Base-by-base conservation (phyloP, 2,329 filamentous ascomycete genomes). In the Escovopsis sp. region DNA sequence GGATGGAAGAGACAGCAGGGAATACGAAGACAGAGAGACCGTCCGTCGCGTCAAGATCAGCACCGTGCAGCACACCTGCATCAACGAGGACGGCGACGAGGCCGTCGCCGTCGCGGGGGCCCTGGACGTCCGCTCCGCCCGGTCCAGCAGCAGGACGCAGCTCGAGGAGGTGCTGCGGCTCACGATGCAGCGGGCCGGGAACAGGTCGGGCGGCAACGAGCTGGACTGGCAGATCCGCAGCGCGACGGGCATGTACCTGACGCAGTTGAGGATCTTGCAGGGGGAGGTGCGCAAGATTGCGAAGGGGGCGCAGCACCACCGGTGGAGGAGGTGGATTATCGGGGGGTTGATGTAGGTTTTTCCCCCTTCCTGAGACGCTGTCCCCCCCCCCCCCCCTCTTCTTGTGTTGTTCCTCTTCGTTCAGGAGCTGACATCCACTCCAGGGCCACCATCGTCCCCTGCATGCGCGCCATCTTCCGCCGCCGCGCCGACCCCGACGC, bases 281-380 rank as follows among this genome's bases (percentile, higher is more conserved):
- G 51, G 53, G 16, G 58, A 66, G 40, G 57, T 72, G 3, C 51
- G 57, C 4, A 51, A 51, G 3, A 44, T 70, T 30, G 56, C 58
- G 25, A 63, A 57, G 43, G 51, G 48, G 10, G 63, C 61, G 1
- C 65, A 72, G 48, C 53, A 55, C 25, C 59, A 64, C 31, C 58
- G 70, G 26, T 72, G 68, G 66, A 58, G 67, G 32, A 59, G 59
- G 41, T 70, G 66, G 61, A 44, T 71, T 12, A 46, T 72, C 2
- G 68, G 70, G 4, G 66, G 65, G 1, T 45, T 65, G 13, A 49
- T 70, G 67, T 72, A 45, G 61, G 66, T 56, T 15, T n/a, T n/a
- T 34, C 31, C 8, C 32, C 26, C 11, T 27, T 12, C 26, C 26
- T 27, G 11, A n/a, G 26, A n/a, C 26, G 26, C 26, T n/a, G 15